Evolutionary conservation across 2,329 filamentous ascomycete genomes (phyloP).

Genomic region (Claviceps pazoutovae): DNA sequence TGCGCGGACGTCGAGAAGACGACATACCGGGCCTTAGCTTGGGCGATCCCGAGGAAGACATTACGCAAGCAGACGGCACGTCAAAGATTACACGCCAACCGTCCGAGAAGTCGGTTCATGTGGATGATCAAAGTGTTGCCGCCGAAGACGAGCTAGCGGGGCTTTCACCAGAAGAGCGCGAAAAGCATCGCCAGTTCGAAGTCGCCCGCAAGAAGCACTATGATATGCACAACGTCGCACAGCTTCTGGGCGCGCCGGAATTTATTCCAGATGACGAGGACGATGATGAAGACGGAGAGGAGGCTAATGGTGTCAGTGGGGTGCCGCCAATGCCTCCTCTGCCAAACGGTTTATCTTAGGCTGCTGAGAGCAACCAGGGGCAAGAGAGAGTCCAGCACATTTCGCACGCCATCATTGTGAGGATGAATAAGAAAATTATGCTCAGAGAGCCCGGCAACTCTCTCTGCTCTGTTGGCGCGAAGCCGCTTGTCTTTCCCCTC

Average conservation of each 20-base stretch:
- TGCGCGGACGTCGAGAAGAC: slow-evolving; percentile 37
- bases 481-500: no score
- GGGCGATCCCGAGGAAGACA: slow-evolving; percentile 74
- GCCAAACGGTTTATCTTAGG: slow-evolving; percentile 24
- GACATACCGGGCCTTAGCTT: slow-evolving; percentile 88
- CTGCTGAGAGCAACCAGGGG: background rate
- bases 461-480: no score
- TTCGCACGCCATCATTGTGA: background rate
- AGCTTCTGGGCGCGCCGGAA: slow-evolving; percentile 66
- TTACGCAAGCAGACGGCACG: slow-evolving; percentile 31
- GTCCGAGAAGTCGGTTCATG: slow-evolving; percentile 60
- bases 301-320: slow-evolving; percentile 12
- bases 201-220: slow-evolving; percentile 90
- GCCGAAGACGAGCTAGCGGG: slow-evolving; percentile 41
- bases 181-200: slow-evolving; percentile 90
- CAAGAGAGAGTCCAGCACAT: background rate
- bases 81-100: slow-evolving; percentile 24
- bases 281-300: slow-evolving; percentile 35
- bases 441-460: no score
- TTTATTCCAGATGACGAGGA: slow-evolving; percentile 49
- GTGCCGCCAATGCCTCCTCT: slow-evolving; percentile 30
- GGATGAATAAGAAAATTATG: background rate
- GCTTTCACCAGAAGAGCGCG: slow-evolving; percentile 57
- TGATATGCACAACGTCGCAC: slow-evolving; percentile 93
- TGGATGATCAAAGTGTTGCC: slow-evolving; percentile 48